Evolutionary conservation across 208 protist species (phyloP), one percentile per base, ranked within the genome.

Genomic region (Endotrypanum monterogeii): DNA sequence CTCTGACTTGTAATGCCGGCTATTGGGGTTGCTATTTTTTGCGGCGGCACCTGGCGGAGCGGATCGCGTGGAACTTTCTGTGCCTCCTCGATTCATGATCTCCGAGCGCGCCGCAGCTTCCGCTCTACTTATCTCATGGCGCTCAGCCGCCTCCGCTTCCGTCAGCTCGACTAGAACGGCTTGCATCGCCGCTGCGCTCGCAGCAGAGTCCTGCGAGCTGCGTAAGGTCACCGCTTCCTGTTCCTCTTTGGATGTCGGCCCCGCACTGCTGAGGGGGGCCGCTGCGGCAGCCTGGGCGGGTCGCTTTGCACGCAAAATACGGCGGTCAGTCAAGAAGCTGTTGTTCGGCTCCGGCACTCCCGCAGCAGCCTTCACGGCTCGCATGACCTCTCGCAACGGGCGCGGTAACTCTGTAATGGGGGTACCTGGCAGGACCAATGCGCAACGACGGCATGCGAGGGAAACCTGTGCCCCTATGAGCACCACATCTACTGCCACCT

Each of bases 1-100:
- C 74, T 89, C 83, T 1, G 89, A 66, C 77, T 98, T 98, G 50
- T 89, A 74, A 65, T 85, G 63, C 12, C 88, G 89, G 73, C 90
- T 95, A 30, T 76, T 88, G 48, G 32, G 9, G 41, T 16, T 6
- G 35, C 35, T 61, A 52, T 41, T 18, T 8, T 28, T 69, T 30
- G 35, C 60, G 23, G 35, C 44, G 1, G 46, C 46, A 1, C 28
- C 23, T 3, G 69, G 41, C 25, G 68, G 37, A 16, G 41, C 11
- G 1, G 66, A 11, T 67, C 50, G 48, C 37, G 46, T 63, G 5
- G 56, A 44, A 23, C 14, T 28, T 20, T 50, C 78, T 1, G 39
- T 57, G 3, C 41, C 48, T 23, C 30, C 68, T 30, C 76, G 67
- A 3, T 56, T 48, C 54, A 20, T 52, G 9, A 83, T 25, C 35